phyloP scores from a whole-genome alignment of 805 yeast genomes.

The Lipomyces yamadae region DNA sequence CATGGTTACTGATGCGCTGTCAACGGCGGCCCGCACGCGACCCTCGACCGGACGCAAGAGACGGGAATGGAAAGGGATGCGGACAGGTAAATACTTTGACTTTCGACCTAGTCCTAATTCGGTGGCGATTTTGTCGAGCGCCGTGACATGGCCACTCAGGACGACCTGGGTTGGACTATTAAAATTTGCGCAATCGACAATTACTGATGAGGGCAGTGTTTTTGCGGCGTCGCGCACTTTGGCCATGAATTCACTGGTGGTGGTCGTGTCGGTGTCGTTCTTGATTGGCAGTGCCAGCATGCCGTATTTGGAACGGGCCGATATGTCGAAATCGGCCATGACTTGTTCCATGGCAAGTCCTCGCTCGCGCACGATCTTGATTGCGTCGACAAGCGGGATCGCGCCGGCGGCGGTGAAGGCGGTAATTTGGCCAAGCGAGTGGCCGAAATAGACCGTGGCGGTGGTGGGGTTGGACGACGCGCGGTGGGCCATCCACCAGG shows the following conservation, averaged over 20 bases:
- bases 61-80: conserved; percentile 33
- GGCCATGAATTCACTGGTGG: neutral
- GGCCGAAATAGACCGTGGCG: conserved; percentile 23
- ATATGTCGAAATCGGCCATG: neutral
- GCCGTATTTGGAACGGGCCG: conserved; percentile 11
- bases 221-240: neutral
- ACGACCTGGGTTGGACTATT: conserved; percentile 34
- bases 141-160: conserved; percentile 27
- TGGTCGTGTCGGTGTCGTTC: neutral
- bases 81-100: conserved; percentile 17
- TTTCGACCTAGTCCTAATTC: conserved; percentile 13
- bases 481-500: too few relatives aligned
- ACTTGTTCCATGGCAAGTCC: conserved; percentile 34
- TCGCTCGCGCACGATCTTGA: conserved; percentile 23
- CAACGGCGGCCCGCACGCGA: conserved; percentile 20
- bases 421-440: conserved; percentile 35
- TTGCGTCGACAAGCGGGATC: conserved; percentile 25
- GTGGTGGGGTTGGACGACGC: neutral
- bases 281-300: conserved; percentile 29
- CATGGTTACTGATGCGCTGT: neutral
- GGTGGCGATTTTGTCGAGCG: conserved; percentile 11
- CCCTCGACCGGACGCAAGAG: conserved; percentile 19
- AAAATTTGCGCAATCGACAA: conserved; percentile 30
- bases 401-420: conserved; percentile 32
- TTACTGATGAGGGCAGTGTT: neutral